Evolutionary conservation across 352 stramenopile species (phyloP).

Genomic region (Blastocystis sp.): DNA sequence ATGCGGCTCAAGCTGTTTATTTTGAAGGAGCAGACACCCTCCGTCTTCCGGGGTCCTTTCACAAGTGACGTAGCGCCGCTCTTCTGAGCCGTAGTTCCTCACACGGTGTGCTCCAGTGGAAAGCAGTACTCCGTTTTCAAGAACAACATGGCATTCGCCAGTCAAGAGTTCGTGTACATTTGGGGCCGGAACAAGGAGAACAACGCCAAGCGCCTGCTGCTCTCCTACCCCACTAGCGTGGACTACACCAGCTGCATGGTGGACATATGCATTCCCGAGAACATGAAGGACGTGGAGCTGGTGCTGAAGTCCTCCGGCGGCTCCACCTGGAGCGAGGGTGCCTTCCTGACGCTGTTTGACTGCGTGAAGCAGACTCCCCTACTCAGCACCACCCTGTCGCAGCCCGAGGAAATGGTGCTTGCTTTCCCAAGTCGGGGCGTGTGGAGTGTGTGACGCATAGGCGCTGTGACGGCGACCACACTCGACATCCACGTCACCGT

Average conservation of each 20-base stretch:
- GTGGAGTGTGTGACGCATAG: not conserved
- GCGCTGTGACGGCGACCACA: not conserved
- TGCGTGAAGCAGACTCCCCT: not conserved
- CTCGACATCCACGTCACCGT: conserved; percentile 18
- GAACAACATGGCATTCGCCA: conserved; percentile 10
- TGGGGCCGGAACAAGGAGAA: conserved; percentile 26
- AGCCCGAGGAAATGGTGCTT: conserved; percentile 15
- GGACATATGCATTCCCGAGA: conserved; percentile 43
- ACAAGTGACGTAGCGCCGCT: not conserved
- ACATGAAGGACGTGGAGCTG: conserved; percentile 20
- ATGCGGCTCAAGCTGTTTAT: conserved; percentile 51
- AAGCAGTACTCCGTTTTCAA: conserved; percentile 63
- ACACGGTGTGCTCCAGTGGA: conserved; percentile 58
- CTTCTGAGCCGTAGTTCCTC: conserved; percentile 25
- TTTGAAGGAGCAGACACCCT: not conserved
- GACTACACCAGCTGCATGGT: conserved; percentile 43
- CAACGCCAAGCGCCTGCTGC: conserved; percentile 6
- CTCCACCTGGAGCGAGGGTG: not conserved
- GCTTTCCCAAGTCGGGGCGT: not conserved
- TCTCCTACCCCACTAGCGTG: conserved; percentile 15
- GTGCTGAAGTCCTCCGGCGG: conserved; percentile 16
- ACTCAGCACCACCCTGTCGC: not conserved
- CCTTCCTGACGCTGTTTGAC: conserved; percentile 40
- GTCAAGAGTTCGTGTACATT: conserved; percentile 24
- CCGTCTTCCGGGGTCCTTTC: conserved; percentile 19